A percentile compares a stretch with the other conserved stretches of the same genome.
Conservation (phyloP, 108 stramenopile genomes). For the Skeletonema menzelii region DNA sequence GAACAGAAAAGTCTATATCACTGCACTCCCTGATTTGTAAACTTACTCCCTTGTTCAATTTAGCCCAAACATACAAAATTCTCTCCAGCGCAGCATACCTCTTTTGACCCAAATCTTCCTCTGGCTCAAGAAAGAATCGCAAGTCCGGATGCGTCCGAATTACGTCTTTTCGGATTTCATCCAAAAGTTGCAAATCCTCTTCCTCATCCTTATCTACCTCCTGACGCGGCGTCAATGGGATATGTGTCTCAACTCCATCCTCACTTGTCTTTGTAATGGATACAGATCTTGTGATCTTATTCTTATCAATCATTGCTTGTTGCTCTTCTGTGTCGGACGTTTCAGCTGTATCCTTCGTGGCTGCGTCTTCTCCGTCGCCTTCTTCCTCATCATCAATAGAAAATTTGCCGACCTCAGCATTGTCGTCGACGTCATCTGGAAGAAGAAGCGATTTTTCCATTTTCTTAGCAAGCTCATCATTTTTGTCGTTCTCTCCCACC, state of each 20-base stretch:
- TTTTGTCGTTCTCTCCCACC: conserved; percentile 3
- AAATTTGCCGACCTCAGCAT: neutral
- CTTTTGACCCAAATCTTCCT: conserved; percentile 63
- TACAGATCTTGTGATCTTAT: conserved; percentile 1
- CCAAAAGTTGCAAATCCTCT: conserved; percentile 67
- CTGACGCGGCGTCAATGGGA: conserved; percentile 9
- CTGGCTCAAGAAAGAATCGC: conserved; percentile 81
- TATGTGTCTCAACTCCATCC: conserved; percentile 4
- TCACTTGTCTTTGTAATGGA: conserved; percentile 11
- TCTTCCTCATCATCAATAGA: conserved; percentile 25
- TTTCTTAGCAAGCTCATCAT: neutral
- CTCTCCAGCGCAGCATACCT: conserved; percentile 89
- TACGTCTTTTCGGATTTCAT: conserved; percentile 91
- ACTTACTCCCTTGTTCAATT: conserved; percentile 92
- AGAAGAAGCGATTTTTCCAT: conserved; percentile 16
- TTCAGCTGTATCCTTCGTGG: neutral
- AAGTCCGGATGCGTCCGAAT: conserved; percentile 86
- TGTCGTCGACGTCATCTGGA: neutral
- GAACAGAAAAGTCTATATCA: neutral
- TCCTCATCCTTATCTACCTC: conserved; percentile 33
- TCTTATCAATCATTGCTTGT: neutral
- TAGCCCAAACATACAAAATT: conserved; percentile 93
- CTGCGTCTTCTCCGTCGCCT: conserved; percentile 17
- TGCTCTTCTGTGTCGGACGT: conserved; percentile 17
- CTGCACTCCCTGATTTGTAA: neutral